These are phyloP conservation scores for Nitzschia sp. DNA, from an alignment of 108 stramenopile species.

Conservation along the genomic window DNA sequence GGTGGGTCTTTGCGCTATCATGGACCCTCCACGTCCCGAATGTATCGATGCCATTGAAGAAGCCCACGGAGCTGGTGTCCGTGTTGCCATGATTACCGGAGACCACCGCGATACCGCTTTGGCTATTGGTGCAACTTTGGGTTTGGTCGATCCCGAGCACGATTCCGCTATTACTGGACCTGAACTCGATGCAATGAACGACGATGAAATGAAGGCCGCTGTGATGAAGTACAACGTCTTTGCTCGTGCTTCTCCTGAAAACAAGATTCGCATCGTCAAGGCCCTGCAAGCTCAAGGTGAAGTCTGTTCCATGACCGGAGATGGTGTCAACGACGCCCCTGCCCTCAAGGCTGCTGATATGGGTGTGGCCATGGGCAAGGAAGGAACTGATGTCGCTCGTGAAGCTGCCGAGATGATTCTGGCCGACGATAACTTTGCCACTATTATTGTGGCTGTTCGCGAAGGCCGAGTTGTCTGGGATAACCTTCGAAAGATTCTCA, in stretches of 20 bases:
- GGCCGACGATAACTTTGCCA: constrained; percentile 97
- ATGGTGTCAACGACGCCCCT: constrained; percentile 98
- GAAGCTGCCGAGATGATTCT: constrained; percentile 98
- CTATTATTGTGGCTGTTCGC: constrained; percentile 79
- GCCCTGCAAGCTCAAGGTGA: constrained; percentile 86
- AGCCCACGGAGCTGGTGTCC: constrained; percentile 88
- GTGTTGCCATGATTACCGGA: constrained; percentile 98
- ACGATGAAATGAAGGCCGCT: constrained; percentile 59
- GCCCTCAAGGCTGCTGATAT: constrained; percentile 97
- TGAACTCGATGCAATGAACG: constrained; percentile 75
- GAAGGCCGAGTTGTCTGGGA: constrained; percentile 87
- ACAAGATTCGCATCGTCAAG: constrained; percentile 87
- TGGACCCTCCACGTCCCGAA: constrained; percentile 94
- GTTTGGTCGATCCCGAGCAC: constrained; percentile 72
- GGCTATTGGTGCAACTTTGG: constrained; percentile 57
- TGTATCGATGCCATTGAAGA: constrained; percentile 83
- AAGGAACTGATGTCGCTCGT: constrained; percentile 95
- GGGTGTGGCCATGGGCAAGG: constrained; percentile 99
- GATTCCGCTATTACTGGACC: constrained; percentile 72
- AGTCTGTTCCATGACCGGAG: constrained; percentile 95
- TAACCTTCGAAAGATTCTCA: constrained; percentile 75
- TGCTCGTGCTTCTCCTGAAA: constrained; percentile 85
- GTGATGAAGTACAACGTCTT: constrained; percentile 81
- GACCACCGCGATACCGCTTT: constrained; percentile 88
- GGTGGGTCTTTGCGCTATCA: constrained; percentile 90